Conservation (phyloP, 2,329 filamentous ascomycete genomes). For the Penicillium hesseltinei region DNA sequence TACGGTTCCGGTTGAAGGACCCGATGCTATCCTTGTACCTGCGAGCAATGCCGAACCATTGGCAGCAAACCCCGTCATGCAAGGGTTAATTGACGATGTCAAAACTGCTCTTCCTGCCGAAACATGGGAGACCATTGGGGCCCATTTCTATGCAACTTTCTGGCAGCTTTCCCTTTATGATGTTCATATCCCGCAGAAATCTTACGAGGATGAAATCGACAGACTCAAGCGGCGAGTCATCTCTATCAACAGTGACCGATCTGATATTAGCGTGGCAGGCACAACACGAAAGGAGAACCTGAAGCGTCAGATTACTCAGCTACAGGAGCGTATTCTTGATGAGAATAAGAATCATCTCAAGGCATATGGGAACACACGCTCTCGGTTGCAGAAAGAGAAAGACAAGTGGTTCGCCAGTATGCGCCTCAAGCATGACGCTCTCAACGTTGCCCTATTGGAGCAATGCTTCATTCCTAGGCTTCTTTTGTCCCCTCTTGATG, state of each 20-base stretch:
- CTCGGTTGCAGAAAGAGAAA: slow-evolving; percentile 72
- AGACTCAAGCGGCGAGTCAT: slow-evolving; percentile 66
- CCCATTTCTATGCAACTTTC: slow-evolving; percentile 84
- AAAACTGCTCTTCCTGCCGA: slow-evolving; percentile 59
- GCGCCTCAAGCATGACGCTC: slow-evolving; percentile 60
- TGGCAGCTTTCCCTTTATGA: slow-evolving; percentile 88
- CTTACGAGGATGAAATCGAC: slow-evolving; percentile 74
- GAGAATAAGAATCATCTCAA: slow-evolving; percentile 71
- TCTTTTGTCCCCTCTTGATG: slow-evolving; percentile 78
- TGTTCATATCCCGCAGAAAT: slow-evolving; percentile 69
- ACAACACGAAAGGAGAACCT: slow-evolving; percentile 67
- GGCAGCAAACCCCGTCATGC: slow-evolving; percentile 67
- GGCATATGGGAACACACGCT: slow-evolving; percentile 64
- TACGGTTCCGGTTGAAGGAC: slow-evolving; percentile 13
- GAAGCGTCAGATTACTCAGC: slow-evolving; percentile 66
- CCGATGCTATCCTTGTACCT: slow-evolving; percentile 7
- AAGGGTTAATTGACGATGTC: slow-evolving; percentile 70
- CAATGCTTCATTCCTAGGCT: slow-evolving; percentile 89
- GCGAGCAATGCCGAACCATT: slow-evolving; percentile 41
- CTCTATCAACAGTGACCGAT: slow-evolving; percentile 67
- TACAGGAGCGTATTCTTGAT: slow-evolving; percentile 66
- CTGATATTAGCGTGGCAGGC: slow-evolving; percentile 67
- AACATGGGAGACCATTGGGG: slow-evolving; percentile 68
- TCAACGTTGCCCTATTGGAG: slow-evolving; percentile 78
- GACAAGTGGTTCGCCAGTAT: slow-evolving; percentile 72